Conservation (phyloP, 805 yeast species). For the Geotrichum ghanense region DNA sequence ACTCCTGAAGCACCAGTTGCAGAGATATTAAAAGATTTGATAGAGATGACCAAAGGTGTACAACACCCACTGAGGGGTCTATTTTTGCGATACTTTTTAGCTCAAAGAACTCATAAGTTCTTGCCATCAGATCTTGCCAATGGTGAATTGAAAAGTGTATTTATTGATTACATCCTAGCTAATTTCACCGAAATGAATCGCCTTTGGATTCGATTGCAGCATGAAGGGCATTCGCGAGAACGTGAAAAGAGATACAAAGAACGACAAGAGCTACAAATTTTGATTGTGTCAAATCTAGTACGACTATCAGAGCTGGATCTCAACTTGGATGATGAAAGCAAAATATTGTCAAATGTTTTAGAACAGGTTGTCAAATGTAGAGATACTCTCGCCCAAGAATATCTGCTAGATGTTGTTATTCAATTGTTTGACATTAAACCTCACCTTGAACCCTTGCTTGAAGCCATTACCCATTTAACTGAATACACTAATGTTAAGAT, state of each 20-base stretch:
- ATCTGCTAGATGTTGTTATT: constrained; percentile 72
- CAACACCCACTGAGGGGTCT: constrained; percentile 87
- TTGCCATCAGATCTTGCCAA: constrained; percentile 29
- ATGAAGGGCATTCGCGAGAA: constrained; percentile 81
- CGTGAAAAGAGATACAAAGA: constrained; percentile 58
- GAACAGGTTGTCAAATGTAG: constrained; percentile 88
- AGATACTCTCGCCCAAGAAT: constrained; percentile 81
- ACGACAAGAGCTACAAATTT: constrained; percentile 71
- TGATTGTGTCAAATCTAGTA: constrained; percentile 82
- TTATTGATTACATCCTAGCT: constrained; percentile 56
- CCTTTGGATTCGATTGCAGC: constrained; percentile 88
- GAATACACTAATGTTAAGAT: constrained; percentile 54
- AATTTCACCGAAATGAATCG: constrained; percentile 94
- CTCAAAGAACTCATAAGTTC: constrained; percentile 64
- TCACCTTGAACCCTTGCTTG: constrained; percentile 61
- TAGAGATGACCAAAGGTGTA: constrained; percentile 91
- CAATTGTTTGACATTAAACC: constrained; percentile 88
- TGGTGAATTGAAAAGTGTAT: constrained; percentile 39
- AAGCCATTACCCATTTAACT: constrained; percentile 49
- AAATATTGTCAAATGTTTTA: constrained; percentile 59
- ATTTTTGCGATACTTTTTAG: constrained; percentile 72
- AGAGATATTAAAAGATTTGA: constrained; percentile 83
- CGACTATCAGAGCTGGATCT: constrained; percentile 58
- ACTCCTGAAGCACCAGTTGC: constrained; percentile 61
- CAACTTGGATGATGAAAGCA: constrained; percentile 30